Conservation (phyloP, 805 yeast species). For the Clavispora fructus region DNA sequence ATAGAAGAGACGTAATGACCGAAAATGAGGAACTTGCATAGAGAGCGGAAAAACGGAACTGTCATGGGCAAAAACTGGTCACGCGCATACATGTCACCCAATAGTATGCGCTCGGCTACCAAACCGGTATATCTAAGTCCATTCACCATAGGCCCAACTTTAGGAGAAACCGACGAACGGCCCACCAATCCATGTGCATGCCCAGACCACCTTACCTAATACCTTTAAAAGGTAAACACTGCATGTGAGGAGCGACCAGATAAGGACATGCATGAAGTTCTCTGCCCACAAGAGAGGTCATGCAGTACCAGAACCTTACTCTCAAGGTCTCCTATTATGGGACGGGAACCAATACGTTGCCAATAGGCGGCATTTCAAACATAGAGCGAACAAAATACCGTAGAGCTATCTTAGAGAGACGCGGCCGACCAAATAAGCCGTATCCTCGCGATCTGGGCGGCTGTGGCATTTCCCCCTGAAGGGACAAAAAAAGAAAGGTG, state of each 20-base stretch:
- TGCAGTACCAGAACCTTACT: background rate
- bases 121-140: background rate
- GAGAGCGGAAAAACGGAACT: too few species aligned
- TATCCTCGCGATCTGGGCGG: background rate
- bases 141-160: background rate
- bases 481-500: background rate
- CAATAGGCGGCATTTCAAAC: too few species aligned
- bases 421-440: background rate
- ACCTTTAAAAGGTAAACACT: background rate
- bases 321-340: background rate
- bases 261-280: background rate
- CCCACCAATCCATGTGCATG: background rate
- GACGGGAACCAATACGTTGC: background rate
- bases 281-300: background rate
- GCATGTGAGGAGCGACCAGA: background rate
- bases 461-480: background rate
- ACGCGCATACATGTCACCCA: background rate
- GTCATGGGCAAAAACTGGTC: background rate
- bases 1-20: too few species aligned
- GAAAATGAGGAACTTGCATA: too few species aligned
- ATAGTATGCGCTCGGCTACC: background rate
- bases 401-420: too few species aligned
- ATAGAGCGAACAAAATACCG: too few species aligned
- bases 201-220: background rate
- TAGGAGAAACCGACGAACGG: background rate